These are phyloP conservation scores for Thymus quinquecostatus DNA, from an alignment of 257 asterid species.

Conservation along the genomic window DNA sequence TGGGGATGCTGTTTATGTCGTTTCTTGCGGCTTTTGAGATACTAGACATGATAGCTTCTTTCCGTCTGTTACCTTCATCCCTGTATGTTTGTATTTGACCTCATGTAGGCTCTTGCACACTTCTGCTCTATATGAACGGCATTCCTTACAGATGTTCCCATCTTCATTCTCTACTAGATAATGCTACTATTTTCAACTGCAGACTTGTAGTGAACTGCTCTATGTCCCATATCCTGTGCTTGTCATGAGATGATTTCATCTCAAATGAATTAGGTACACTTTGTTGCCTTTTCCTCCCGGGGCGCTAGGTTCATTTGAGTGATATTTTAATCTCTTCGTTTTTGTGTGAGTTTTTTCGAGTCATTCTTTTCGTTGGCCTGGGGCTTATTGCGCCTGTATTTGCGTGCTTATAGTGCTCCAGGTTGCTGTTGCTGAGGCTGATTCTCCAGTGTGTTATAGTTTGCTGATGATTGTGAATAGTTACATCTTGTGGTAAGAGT, in stretches of 20 bases:
- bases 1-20: slow-evolving; percentile 14
- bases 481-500: not conserved
- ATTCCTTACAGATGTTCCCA: slow-evolving; percentile 12
- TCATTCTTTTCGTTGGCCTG: not conserved
- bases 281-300: not conserved
- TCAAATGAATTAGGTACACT: slow-evolving; percentile 12
- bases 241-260: not conserved
- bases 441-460: too few relatives aligned
- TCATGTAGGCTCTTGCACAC: not conserved
- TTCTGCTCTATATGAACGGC: slow-evolving; percentile 8
- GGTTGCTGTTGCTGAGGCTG: too few relatives aligned
- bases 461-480: not conserved
- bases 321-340: not conserved
- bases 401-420: not conserved
- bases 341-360: not conserved
- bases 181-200: not conserved
- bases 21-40: slow-evolving; percentile 25
- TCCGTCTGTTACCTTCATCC: not conserved
- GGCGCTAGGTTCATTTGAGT: not conserved
- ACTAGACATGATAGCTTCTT: slow-evolving; percentile 25
- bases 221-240: not conserved
- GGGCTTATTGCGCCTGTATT: not conserved
- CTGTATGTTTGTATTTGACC: not conserved
- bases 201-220: not conserved
- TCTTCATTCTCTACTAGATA: not conserved